Evolutionary conservation across 306 rosid species (phyloP), one percentile per base, ranked within the genome.

Genomic region (Trifolium repens): DNA sequence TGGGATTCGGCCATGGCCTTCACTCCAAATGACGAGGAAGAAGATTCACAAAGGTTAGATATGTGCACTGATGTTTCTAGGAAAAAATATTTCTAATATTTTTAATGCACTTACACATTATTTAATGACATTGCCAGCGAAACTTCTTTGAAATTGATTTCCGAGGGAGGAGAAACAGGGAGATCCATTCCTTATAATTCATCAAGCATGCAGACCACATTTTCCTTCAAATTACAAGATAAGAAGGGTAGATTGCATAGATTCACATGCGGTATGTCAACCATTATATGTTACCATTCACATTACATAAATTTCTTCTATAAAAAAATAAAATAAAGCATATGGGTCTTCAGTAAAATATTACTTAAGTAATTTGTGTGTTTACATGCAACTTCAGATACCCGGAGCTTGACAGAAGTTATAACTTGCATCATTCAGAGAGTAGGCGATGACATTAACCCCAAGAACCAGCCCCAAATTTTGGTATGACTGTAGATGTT

Each of bases 1-100:
- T 96, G 98, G 99, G 98, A 96, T 82, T 96, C 99, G 14, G 96
- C 99, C 80, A 86, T 96, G 96, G 84, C 96, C 73, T 87, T 89
- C 5, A 64, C 77, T 74, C 71, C 92, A 52, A 79, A 80, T 77
- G 90, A 87, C 1, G 96, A 92, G 1, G 97, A 92, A 0, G 99
- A 92, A 3, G 97, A 96, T 17, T 44, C 86, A 32, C 89, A 76
- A 54, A 96, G 99, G 99, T 91, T 80, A 63, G 44, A 44, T 70
- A 39, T n/a, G 67, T 78, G 76, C 64, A 42, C 67, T 34, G 3
- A 39, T 16, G 50, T 75, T 83, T n/a, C 16, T 15, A 35, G 71
- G 64, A 39, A 32, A 75, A 34, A 3, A 5, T 77, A 32, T 55
- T 79, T 60, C 30, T n/a, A 13, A 10, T 35, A 61, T 54, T 73